phyloP scores from a whole-genome alignment of 805 yeast genomes.

The Cephaloascus albidus region DNA sequence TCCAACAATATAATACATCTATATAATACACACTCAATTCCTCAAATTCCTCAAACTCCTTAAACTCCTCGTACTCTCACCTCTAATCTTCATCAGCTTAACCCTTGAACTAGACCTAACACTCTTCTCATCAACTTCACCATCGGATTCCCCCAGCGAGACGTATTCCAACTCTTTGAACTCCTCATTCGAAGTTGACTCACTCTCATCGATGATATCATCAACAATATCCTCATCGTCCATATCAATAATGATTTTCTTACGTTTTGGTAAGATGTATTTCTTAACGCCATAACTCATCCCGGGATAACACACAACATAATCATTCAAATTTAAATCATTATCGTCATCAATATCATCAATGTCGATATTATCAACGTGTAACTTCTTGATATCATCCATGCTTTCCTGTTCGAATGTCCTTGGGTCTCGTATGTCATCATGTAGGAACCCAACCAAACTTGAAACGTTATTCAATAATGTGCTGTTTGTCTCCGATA shows the following conservation, averaged over 20 bases:
- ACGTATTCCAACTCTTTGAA: neutral
- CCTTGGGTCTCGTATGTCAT: conserved; percentile 58
- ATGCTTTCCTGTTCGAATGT: conserved; percentile 48
- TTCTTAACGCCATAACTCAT: conserved; percentile 1
- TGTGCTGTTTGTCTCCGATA: conserved; percentile 9
- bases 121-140: neutral
- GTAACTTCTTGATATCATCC: conserved; percentile 30
- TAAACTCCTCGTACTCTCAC: no score
- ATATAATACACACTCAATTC: no score
- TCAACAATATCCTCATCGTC: conserved; percentile 12
- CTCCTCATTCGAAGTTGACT: neutral
- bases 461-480: conserved; percentile 43
- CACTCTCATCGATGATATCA: conserved; percentile 8
- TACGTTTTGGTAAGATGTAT: neutral
- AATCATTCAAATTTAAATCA: conserved; percentile 5
- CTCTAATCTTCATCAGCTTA: neutral
- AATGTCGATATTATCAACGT: conserved; percentile 6
- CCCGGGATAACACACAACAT: conserved; percentile 26
- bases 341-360: neutral
- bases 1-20: no score
- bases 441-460: conserved; percentile 51
- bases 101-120: neutral
- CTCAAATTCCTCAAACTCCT: no score
- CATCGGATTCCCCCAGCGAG: neutral
- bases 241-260: conserved; percentile 1